phyloP scores from a whole-genome alignment of 2,329 filamentous ascomycete genomes.

The Monosporascus ibericus region DNA sequence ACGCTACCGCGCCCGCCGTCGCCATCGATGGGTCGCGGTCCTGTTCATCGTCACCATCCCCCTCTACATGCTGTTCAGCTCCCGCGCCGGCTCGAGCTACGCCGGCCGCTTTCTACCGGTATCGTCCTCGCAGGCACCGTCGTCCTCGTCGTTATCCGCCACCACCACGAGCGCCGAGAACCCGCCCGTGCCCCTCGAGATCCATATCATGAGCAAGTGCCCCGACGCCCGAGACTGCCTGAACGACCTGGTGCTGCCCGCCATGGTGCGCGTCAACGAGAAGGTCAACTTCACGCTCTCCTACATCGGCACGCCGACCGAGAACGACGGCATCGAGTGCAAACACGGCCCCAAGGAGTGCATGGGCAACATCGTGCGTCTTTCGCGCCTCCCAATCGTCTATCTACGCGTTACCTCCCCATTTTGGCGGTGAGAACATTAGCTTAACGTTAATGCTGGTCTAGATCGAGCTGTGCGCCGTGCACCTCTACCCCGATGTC shows the following conservation, averaged over 20 bases:
- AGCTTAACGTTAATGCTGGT: too few relatives aligned
- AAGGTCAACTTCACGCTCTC: slow-evolving; percentile 90
- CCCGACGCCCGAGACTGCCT: slow-evolving; percentile 86
- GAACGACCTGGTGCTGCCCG: slow-evolving; percentile 71
- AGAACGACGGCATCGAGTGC: slow-evolving; percentile 79
- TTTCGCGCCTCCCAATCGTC: too few relatives aligned
- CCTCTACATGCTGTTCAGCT: slow-evolving; percentile 17
- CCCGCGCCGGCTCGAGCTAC: slow-evolving; percentile 12
- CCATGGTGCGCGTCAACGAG: slow-evolving; percentile 73
- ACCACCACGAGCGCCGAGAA: slow-evolving; percentile 6
- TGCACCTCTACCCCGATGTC: slow-evolving; percentile 72
- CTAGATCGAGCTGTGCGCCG: slow-evolving; percentile 77
- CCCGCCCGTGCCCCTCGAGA: slow-evolving; percentile 69
- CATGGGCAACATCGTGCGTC: slow-evolving; percentile 64
- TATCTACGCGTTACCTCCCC: slow-evolving; percentile 37
- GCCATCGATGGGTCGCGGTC: slow-evolving; percentile 17
- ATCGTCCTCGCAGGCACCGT: neutral
- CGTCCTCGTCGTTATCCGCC: slow-evolving; percentile 3
- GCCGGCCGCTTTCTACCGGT: slow-evolving; percentile 5
- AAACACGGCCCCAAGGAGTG: slow-evolving; percentile 85
- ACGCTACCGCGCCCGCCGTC: slow-evolving; percentile 17
- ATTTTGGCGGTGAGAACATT: slow-evolving; percentile 1
- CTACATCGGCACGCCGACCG: slow-evolving; percentile 76
- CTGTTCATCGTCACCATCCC: slow-evolving; percentile 14
- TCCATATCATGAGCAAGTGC: slow-evolving; percentile 97